Base-by-base conservation (phyloP, 2,329 filamentous ascomycete genomes). In the Lecanoromycetidae sp. region DNA sequence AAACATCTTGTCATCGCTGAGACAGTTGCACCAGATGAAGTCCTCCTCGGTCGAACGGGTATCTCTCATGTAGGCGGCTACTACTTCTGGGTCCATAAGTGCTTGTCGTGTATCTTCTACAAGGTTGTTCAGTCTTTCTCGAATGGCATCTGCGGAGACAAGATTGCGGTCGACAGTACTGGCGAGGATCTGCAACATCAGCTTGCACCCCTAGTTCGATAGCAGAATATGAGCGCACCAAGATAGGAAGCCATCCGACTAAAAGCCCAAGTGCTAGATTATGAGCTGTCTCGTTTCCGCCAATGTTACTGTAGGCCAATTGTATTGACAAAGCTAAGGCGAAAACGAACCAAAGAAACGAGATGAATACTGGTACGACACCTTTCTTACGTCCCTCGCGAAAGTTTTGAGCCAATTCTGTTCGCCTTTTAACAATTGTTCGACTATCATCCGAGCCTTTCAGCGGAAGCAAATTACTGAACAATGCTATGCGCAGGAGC, bases 161-260 rank as follows among this genome's bases (percentile, higher is more conserved):
- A 66, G 68, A 44, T 71, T 71, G 13, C 69, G 61, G 48, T 72
- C 69, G 3, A 70, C 61, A 20, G 71, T 70, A 1, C 62, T 64
- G 32, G 63, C 61, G 30, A 69, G 56, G 27, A 71, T 66, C 5
- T 71, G 53, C 6, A 71, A 57, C 0, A 69, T 68, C 2, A 72
- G 59, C 69, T 67, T 20, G 15, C 12, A 19, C 5, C 30, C 35
- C 3, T 12, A 12, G n/a, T 8, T 23, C n/a, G 39, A 26, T 33
- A n/a, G 8, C 40, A 26, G 15, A 9, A 43, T 12, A 19, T 5
- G 20, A 5, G 13, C 23, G 27, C 15, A 12, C 65, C 5, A 71
- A 53, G 7, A 71, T 58, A 0, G 69, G 69, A 1, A 72, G 59
- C 69, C 68, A 72, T 4, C 64, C 61, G 3, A 71, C 57, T 4